A percentile compares a stretch with the other conserved stretches of the same genome.
These are phyloP conservation scores for Fraxinus floribunda DNA, from an alignment of 305 asterid species.

Conservation along the genomic window DNA sequence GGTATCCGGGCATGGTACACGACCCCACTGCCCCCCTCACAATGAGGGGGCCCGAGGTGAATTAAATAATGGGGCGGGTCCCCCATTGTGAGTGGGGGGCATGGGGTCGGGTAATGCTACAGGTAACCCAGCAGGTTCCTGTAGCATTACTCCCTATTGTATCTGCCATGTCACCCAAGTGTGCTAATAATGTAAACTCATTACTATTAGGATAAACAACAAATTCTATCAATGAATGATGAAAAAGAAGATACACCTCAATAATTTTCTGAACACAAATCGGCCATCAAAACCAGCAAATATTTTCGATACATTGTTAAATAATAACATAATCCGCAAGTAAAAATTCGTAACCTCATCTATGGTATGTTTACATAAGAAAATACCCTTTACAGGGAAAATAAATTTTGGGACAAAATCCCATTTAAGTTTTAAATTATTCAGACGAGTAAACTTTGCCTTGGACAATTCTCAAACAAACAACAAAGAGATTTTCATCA, in stretches of 20 bases:
- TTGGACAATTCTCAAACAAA: background rate
- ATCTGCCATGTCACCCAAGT: too few species aligned
- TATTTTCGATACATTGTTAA: too few species aligned
- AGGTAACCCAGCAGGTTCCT: too few species aligned
- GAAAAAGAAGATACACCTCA: too few species aligned
- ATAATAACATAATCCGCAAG: background rate
- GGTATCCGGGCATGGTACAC: too few species aligned
- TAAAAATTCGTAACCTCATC: background rate
- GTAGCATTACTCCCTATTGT: too few species aligned
- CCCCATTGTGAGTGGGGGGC: too few species aligned
- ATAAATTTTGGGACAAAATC: background rate
- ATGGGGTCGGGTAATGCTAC: too few species aligned
- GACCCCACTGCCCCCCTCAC: too few species aligned
- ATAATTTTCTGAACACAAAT: background rate
- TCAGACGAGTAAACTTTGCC: background rate
- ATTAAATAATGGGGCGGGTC: too few species aligned
- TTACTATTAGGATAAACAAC: too few species aligned
- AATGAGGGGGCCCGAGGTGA: too few species aligned
- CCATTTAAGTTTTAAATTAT: background rate
- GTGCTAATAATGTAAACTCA: background rate
- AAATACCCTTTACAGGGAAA: background rate
- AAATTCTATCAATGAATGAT: background rate
- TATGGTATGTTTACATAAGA: background rate
- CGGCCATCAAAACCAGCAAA: background rate
- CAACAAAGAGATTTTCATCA: conserved; percentile 19